A percentile compares a stretch with the other conserved stretches of the same genome.
Evolutionary conservation across 805 yeast genomes (phyloP).

Genomic region (Kuraishia molischiana): DNA sequence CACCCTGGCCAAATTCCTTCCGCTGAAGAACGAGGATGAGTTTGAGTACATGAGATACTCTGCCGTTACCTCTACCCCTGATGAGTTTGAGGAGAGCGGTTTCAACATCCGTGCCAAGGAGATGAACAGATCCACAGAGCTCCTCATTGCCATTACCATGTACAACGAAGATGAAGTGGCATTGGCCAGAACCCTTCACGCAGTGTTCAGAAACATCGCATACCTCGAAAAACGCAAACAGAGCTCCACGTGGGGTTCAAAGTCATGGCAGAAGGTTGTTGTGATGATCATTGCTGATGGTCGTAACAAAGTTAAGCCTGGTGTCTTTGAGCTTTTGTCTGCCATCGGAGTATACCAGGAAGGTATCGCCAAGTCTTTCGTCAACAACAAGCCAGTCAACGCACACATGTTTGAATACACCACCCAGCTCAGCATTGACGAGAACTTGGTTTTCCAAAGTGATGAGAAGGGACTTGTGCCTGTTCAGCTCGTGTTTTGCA

Average conservation of each 20-base stretch:
- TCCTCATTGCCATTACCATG: slow-evolving; percentile 92
- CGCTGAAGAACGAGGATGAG: slow-evolving; percentile 84
- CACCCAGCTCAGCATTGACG: slow-evolving; percentile 87
- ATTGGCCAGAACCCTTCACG: slow-evolving; percentile 88
- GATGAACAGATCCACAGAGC: slow-evolving; percentile 82
- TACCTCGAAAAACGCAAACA: slow-evolving; percentile 74
- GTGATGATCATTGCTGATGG: slow-evolving; percentile 93
- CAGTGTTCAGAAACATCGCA: slow-evolving; percentile 87
- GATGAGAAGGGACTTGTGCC: slow-evolving; percentile 88
- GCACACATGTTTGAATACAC: slow-evolving; percentile 96
- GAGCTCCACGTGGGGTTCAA: slow-evolving; percentile 90
- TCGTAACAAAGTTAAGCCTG: slow-evolving; percentile 75
- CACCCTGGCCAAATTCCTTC: slow-evolving; percentile 73
- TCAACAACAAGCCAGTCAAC: slow-evolving; percentile 82
- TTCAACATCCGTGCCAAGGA: slow-evolving; percentile 83
- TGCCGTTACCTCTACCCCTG: slow-evolving; percentile 92
- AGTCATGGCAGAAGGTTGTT: slow-evolving; percentile 94
- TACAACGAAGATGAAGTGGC: slow-evolving; percentile 90
- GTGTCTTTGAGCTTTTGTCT: slow-evolving; percentile 79
- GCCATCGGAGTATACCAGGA: slow-evolving; percentile 97
- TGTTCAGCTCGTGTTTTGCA: slow-evolving; percentile 85
- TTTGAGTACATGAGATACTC: slow-evolving; percentile 95
- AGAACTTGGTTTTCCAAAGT: slow-evolving; percentile 82
- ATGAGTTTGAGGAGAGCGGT: slow-evolving; percentile 69
- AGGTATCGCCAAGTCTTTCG: slow-evolving; percentile 91